These are phyloP conservation scores for Jamesozyma jinghongensis DNA, from an alignment of 805 yeast genomes.

Conservation along the genomic window DNA sequence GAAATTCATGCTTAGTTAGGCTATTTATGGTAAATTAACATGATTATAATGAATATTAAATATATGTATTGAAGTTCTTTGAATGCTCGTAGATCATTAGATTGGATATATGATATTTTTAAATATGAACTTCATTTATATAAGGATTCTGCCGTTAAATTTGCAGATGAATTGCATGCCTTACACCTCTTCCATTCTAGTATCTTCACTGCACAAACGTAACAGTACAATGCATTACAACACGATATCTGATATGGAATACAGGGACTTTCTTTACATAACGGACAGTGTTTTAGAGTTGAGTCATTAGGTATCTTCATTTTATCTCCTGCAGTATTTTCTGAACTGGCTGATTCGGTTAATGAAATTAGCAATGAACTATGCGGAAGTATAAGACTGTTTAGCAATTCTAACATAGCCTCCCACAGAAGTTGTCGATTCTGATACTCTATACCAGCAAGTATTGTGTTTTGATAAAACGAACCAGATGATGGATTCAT, in stretches of 20 bases:
- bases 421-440: slow-evolving; percentile 28
- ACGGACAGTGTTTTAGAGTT: slow-evolving; percentile 7
- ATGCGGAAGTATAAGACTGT: slow-evolving; percentile 13
- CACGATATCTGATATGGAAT: slow-evolving; percentile 17
- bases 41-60: no score
- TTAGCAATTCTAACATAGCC: slow-evolving; percentile 22
- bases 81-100: no score
- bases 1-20: no score
- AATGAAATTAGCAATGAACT: background rate
- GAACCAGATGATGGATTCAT: background rate
- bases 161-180: slow-evolving; percentile 5
- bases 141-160: slow-evolving; percentile 3
- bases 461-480: slow-evolving; percentile 14
- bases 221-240: slow-evolving; percentile 15
- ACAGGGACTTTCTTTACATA: slow-evolving; percentile 14
- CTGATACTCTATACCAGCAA: slow-evolving; percentile 19
- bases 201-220: slow-evolving; percentile 14
- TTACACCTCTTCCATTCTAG: slow-evolving; percentile 12
- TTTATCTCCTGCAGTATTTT: background rate
- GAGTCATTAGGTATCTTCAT: background rate
- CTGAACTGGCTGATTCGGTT: background rate
- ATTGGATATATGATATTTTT: background rate
- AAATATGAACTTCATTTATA: slow-evolving; percentile 1
- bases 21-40: no score
- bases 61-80: no score